Evolutionary conservation across 257 asterid species (phyloP), one percentile per base, ranked within the genome.

Genomic region (Thymus mandschuricus): DNA sequence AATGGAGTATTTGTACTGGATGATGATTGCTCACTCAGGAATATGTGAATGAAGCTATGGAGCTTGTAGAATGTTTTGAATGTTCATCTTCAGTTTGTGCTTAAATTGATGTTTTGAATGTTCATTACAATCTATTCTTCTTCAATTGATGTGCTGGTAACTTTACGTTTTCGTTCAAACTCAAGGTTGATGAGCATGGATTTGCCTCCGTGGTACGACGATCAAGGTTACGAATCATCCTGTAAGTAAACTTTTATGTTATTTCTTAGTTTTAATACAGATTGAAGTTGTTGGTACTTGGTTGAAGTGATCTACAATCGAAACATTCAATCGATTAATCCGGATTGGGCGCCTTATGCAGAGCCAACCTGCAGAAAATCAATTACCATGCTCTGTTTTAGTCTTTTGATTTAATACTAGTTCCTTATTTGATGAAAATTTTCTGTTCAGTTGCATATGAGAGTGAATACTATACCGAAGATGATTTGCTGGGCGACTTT

Each of bases 151-250:
- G 21, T 60, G 66, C 65, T 78, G 69, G 75, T 62, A 62, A 63
- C 38, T 35, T 51, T 12, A 15, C 41, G 40, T 69, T 74, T 11
- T 48, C 52, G 41, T 79, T 61, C 73, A 78, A 79, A 76, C 41
- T 61, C 64, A 54, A 51, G 59, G 66, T 63, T 43, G 57, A 41
- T 66, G 63, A 79, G 44, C 35, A 84, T 86, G 95, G 88, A 88
- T 80, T 79, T 77, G 31, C 62, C 76, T 49, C 78, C 78, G 49
- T 83, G 86, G 92, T 86, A 75, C 52, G 60, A 77, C 66, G 43
- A 12, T 76, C 81, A 75, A 80, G 85, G 73, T 73, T 54, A 41
- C 59, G 55, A 30, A 29, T 7, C 44, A 34, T 34, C 76, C 31
- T 29, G 79, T 81, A 27, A 72, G 78, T 65, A 30, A 60, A 60